Percentiles rank a stretch among this genome's conserved stretches.
These are phyloP conservation scores for Paraphoma chrysanthemicola DNA, from an alignment of 2,329 filamentous ascomycete species.

Conservation along the genomic window DNA sequence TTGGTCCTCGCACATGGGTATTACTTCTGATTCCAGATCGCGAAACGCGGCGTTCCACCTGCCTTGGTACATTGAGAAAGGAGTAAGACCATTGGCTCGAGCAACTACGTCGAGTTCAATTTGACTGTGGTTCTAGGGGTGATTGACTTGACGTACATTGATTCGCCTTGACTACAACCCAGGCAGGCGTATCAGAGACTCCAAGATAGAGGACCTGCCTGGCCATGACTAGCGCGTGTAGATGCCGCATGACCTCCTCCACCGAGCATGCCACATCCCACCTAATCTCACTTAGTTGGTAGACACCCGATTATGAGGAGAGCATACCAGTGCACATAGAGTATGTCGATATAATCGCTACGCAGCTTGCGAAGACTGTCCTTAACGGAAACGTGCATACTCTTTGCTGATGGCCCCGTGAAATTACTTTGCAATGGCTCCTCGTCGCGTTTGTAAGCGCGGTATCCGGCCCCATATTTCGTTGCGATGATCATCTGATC, in stretches of 20 bases:
- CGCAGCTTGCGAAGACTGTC: slow-evolving; percentile 15
- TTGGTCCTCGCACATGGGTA: slow-evolving; percentile 67
- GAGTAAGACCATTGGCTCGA: slow-evolving; percentile 41
- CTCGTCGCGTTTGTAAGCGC: slow-evolving; percentile 6
- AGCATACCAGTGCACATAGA: slow-evolving; percentile 46
- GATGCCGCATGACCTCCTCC: slow-evolving; percentile 33
- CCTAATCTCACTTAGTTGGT: slow-evolving; percentile 21
- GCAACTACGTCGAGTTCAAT: slow-evolving; percentile 27
- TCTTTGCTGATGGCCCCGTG: slow-evolving; percentile 48
- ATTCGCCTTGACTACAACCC: slow-evolving; percentile 33
- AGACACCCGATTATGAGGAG: too few species aligned
- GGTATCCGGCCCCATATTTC: slow-evolving; percentile 43
- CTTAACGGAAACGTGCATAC: slow-evolving; percentile 44
- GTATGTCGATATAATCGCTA: slow-evolving; percentile 65
- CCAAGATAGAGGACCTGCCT: slow-evolving; percentile 53
- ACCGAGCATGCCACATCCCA: slow-evolving; percentile 50
- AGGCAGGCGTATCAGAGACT: slow-evolving; percentile 51
- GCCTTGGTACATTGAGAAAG: slow-evolving; percentile 48
- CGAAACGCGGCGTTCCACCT: slow-evolving; percentile 52
- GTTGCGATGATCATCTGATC: slow-evolving; percentile 50
- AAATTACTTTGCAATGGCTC: slow-evolving; percentile 17
- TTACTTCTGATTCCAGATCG: slow-evolving; percentile 70
- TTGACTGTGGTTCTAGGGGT: neutral
- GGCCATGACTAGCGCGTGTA: slow-evolving; percentile 42
- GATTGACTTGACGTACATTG: slow-evolving; percentile 3